Conservation (phyloP, 345 rosid genomes). For the Gossypium herbaceum region DNA sequence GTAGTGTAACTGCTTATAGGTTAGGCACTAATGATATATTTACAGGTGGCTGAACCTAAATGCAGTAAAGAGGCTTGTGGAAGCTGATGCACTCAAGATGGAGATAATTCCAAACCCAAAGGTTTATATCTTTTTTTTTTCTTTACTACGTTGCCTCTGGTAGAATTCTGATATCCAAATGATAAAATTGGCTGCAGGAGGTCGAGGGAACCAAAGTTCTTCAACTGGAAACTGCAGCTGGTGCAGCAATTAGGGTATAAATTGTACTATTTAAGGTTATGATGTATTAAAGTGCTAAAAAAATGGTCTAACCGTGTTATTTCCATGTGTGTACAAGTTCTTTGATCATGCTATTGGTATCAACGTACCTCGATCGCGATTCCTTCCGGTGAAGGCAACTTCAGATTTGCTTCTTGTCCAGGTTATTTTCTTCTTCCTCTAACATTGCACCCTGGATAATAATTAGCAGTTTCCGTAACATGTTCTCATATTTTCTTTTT, state of each 20-base stretch:
- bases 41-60: slow-evolving; percentile 93
- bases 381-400: slow-evolving; percentile 94
- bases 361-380: slow-evolving; percentile 85
- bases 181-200: slow-evolving; percentile 48
- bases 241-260: slow-evolving; percentile 90
- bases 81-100: slow-evolving; percentile 92
- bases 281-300: slow-evolving; percentile 5
- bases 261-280: not conserved
- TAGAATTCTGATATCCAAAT: not conserved
- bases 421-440: slow-evolving; percentile 35
- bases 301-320: slow-evolving; percentile 13
- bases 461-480: slow-evolving; percentile 9
- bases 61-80: slow-evolving; percentile 89
- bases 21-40: slow-evolving; percentile 23
- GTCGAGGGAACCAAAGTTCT: slow-evolving; percentile 94
- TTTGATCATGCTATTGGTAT: slow-evolving; percentile 83
- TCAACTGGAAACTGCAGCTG: slow-evolving; percentile 98
- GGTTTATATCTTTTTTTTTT: slow-evolving; percentile 28
- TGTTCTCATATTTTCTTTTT: not conserved
- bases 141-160: not conserved
- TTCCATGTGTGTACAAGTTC: slow-evolving; percentile 42
- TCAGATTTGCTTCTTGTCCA: slow-evolving; percentile 98
- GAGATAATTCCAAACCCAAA: slow-evolving; percentile 97
- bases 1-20: slow-evolving; percentile 9
- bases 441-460: not conserved